A percentile compares a stretch with the other conserved stretches of the same genome.
Evolutionary conservation across 1,139 yeast species (phyloP).

Genomic region (Chernovozyma sophiae-reginae): DNA sequence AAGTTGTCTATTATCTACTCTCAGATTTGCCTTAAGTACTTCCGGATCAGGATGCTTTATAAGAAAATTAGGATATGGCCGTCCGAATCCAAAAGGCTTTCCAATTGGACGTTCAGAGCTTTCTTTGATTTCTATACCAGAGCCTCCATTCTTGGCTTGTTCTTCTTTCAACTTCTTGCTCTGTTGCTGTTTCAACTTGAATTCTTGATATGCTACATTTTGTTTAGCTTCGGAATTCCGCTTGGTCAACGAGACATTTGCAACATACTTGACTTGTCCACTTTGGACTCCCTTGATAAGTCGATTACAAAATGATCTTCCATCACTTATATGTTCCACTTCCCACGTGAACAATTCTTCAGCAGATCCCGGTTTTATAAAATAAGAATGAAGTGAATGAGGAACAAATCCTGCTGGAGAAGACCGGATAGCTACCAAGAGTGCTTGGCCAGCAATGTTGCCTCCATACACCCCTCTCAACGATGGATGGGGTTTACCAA

Average conservation of each 20-base stretch:
- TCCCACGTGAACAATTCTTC: slow-evolving; percentile 28
- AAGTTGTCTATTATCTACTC: slow-evolving; percentile 16
- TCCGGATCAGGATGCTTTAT: slow-evolving; percentile 14
- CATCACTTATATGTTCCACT: slow-evolving; percentile 39
- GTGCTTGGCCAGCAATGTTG: slow-evolving; percentile 32
- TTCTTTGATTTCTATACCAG: slow-evolving; percentile 25
- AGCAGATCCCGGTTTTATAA: slow-evolving; percentile 22
- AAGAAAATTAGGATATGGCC: slow-evolving; percentile 32
- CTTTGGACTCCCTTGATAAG: slow-evolving; percentile 54
- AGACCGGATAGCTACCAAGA: slow-evolving; percentile 28
- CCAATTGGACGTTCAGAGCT: slow-evolving; percentile 21
- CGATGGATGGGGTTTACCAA: slow-evolving; percentile 21
- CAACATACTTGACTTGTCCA: slow-evolving; percentile 46
- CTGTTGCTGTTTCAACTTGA: slow-evolving; percentile 13
- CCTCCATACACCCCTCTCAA: slow-evolving; percentile 37
- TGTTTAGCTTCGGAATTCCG: slow-evolving; percentile 26
- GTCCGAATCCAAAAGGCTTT: slow-evolving; percentile 38
- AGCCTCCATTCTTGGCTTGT: slow-evolving; percentile 16
- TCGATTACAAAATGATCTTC: slow-evolving; percentile 58
- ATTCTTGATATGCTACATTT: slow-evolving; percentile 22
- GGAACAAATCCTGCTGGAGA: slow-evolving; percentile 29
- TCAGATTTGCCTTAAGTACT: slow-evolving; percentile 15
- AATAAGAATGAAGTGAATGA: slow-evolving; percentile 34
- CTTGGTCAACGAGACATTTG: slow-evolving; percentile 49
- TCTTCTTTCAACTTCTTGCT: slow-evolving; percentile 7